Base-by-base conservation (phyloP, 2,329 filamentous ascomycete species). In the Monilinia fructicola region DNA sequence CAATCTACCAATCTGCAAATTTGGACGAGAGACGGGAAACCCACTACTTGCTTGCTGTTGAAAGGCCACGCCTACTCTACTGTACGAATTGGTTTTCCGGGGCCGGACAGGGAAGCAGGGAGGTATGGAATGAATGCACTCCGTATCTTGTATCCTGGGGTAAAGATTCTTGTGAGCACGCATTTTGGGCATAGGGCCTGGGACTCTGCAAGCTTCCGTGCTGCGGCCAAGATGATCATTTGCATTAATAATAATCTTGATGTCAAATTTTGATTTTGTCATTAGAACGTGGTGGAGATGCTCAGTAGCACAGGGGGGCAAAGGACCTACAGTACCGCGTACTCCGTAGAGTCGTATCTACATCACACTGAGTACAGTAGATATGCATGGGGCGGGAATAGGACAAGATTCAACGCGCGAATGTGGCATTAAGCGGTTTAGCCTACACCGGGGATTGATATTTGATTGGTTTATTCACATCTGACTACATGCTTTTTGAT, bases 71-170 rank as follows among this genome's bases (percentile, higher is more conserved):
- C 38, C 23, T 61, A 54, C 31, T 35, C 5, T 35, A 7, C 31
- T 35, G 31, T 35, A 35, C 52, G 38, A 40, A 21, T n/a, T 38
- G 16, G 21, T n/a, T 54, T 54, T 53, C n/a, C 21, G 46, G 48
- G 58, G 48, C 10, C 44, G 48, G 16, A 31, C 48, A 42, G 21
- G 46, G 64, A n/a, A n/a, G 10, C 44, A 7, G 48, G 21, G 18
- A 16, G 1, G 40, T 14, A 42, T 42, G 40, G 40, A 16, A 42
- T 42, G 40, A 42, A 42, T 42, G 11, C 14, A 42, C 40, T 42
- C 40, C 63, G 21, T 16, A 62, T 42, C 63, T 50, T 66, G 21
- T 16, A 62, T 42, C 63, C 56, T 66, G 59, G 65, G 65, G 56
- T 55, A 62, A 54, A 55, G 52, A 40, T 52, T 44, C 35, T 23